Evolutionary conservation across 2,329 filamentous ascomycete species (phyloP).

Genomic region (Gnomoniopsis smithogilvyi): DNA sequence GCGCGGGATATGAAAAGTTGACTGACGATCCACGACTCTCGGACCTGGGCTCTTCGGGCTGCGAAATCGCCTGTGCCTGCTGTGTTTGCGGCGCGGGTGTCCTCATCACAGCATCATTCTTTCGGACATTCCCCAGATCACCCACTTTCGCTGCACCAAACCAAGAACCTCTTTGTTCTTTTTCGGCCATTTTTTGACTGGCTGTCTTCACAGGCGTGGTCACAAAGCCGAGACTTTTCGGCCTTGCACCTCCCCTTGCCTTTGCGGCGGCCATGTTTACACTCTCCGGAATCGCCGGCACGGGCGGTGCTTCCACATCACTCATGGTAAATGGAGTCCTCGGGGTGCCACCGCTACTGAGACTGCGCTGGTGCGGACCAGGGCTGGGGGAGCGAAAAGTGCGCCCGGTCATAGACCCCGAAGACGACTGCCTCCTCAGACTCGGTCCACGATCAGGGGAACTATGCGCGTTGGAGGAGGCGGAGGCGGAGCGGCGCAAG

Average conservation of each 20-base stretch:
- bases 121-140: constrained; percentile 42
- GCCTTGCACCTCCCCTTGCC: constrained; percentile 17
- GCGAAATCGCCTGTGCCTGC: constrained; percentile 6
- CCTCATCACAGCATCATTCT: constrained; percentile 38
- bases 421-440: constrained; percentile 65
- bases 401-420: constrained; percentile 81
- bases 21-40: constrained; percentile 48
- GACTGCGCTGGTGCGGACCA: constrained; percentile 33
- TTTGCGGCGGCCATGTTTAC: constrained; percentile 26
- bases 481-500: constrained; percentile 68
- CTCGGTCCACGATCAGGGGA: constrained; percentile 23
- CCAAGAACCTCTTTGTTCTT: constrained; percentile 43
- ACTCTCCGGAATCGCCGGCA: constrained; percentile 67
- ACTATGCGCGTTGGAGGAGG: constrained; percentile 44
- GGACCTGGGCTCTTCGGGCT: constrained; percentile 30
- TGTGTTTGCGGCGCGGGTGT: not conserved
- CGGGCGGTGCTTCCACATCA: constrained; percentile 66
- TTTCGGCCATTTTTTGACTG: constrained; percentile 43
- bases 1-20: constrained; percentile 58
- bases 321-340: constrained; percentile 15
- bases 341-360: constrained; percentile 27
- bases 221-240: constrained; percentile 35
- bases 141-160: constrained; percentile 43
- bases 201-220: constrained; percentile 47
- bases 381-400: constrained; percentile 78